These are phyloP conservation scores for Quercus agrifolia DNA, from an alignment of 306 rosid species.

Conservation along the genomic window DNA sequence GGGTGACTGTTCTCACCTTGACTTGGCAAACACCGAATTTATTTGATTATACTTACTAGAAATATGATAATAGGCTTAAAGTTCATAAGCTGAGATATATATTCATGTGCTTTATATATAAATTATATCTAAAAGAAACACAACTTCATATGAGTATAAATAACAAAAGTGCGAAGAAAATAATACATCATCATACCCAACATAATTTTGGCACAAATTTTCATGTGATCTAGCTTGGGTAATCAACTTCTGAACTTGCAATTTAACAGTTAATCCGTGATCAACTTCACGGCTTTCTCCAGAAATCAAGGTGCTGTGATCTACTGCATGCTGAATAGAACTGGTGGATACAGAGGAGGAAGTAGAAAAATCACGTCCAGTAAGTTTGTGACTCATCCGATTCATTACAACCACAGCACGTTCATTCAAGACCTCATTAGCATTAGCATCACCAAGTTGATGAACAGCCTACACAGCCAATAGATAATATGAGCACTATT, in stretches of 20 bases:
- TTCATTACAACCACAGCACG: constrained; percentile 98
- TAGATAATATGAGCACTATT: constrained; percentile 24
- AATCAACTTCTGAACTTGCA: constrained; percentile 91
- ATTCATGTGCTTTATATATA: neutral
- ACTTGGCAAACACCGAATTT: neutral
- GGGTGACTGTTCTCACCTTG: neutral
- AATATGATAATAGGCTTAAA: neutral
- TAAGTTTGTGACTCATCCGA: constrained; percentile 92
- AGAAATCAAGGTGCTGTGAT: constrained; percentile 61
- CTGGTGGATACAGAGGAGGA: constrained; percentile 52
- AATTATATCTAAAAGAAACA: neutral
- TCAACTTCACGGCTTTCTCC: constrained; percentile 90
- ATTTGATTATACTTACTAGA: neutral
- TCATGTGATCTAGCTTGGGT: constrained; percentile 79
- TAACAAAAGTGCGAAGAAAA: neutral
- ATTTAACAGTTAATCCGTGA: constrained; percentile 79
- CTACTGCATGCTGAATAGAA: constrained; percentile 58
- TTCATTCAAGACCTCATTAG: constrained; percentile 95
- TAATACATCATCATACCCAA: constrained; percentile 60
- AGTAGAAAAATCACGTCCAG: constrained; percentile 92
- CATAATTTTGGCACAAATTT: constrained; percentile 95
- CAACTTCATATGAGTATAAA: neutral
- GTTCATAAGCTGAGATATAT: neutral
- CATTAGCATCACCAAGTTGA: constrained; percentile 99
- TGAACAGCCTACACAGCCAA: constrained; percentile 70